phyloP scores from a whole-genome alignment of 2,329 filamentous ascomycete species.

The Exophiala mesophila region DNA sequence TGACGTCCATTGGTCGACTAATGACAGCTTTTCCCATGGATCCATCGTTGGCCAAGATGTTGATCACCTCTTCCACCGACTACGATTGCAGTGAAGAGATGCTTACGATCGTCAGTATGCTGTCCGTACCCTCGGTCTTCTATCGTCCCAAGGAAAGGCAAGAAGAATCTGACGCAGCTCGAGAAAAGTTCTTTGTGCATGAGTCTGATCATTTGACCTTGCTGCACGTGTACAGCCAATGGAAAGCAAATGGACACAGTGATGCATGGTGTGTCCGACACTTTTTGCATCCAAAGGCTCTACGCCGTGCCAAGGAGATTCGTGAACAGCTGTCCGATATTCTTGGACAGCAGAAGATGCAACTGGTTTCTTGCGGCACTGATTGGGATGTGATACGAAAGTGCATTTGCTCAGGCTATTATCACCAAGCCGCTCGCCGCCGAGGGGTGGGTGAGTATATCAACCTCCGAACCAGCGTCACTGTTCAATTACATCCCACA shows the following conservation, averaged over 20 bases:
- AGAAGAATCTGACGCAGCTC: constrained; percentile 89
- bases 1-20: constrained; percentile 78
- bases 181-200: constrained; percentile 97
- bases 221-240: constrained; percentile 91
- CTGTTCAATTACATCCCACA: constrained; percentile 90
- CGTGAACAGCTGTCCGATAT: constrained; percentile 90
- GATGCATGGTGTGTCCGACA: constrained; percentile 91
- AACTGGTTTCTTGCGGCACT: constrained; percentile 79
- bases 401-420: constrained; percentile 96
- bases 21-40: constrained; percentile 99
- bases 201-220: constrained; percentile 96
- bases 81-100: constrained; percentile 96
- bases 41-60: constrained; percentile 84
- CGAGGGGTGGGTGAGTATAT: constrained; percentile 97
- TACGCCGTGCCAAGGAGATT: constrained; percentile 88
- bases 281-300: constrained; percentile 90
- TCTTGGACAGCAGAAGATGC: constrained; percentile 84
- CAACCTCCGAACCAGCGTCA: constrained; percentile 90
- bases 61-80: constrained; percentile 83
- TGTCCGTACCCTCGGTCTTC: constrained; percentile 93
- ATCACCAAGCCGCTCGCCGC: constrained; percentile 93
- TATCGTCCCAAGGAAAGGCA: constrained; percentile 95
- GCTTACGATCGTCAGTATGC: constrained; percentile 96
- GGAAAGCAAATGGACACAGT: constrained; percentile 83
- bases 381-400: constrained; percentile 96